phyloP scores from a whole-genome alignment of 78 protist species.

The Isochrysis galbana region DNA sequence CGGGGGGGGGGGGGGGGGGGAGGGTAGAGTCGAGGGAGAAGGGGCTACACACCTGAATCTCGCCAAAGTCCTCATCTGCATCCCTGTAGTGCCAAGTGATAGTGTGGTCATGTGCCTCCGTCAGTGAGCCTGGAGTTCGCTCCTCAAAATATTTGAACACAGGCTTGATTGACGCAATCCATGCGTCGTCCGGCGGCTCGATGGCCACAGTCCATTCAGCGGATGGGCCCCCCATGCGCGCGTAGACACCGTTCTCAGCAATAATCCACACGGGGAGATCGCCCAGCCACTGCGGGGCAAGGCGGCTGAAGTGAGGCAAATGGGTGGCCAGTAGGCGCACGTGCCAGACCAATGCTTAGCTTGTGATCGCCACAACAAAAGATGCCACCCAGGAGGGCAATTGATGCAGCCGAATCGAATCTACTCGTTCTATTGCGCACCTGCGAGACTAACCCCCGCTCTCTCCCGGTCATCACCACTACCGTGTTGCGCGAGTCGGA shows the following conservation, averaged over 20 bases:
- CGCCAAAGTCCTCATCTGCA: neutral
- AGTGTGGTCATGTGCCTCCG: neutral
- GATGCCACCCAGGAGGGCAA: no score
- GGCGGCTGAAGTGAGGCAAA: no score
- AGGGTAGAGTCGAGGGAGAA: no score
- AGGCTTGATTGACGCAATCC: neutral
- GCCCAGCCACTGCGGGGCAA: neutral
- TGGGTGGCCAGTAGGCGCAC: no score
- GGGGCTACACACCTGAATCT: no score
- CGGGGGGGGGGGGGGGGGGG: no score
- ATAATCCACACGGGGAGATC: neutral
- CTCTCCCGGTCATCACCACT: neutral
- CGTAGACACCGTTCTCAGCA: neutral
- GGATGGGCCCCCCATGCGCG: neutral
- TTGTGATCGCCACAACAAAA: no score
- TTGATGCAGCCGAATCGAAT: no score
- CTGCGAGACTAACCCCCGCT: constrained; percentile 2
- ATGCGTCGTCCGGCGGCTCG: neutral
- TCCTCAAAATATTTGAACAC: constrained; percentile 1
- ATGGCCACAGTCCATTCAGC: neutral
- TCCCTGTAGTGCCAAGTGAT: constrained; percentile 1
- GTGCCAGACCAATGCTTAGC: no score
- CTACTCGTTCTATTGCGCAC: no score
- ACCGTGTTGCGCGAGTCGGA: constrained; percentile 13
- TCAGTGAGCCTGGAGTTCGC: neutral